Conservation (phyloP, 2,329 filamentous ascomycete species). For the Coniochaeta sp. region DNA sequence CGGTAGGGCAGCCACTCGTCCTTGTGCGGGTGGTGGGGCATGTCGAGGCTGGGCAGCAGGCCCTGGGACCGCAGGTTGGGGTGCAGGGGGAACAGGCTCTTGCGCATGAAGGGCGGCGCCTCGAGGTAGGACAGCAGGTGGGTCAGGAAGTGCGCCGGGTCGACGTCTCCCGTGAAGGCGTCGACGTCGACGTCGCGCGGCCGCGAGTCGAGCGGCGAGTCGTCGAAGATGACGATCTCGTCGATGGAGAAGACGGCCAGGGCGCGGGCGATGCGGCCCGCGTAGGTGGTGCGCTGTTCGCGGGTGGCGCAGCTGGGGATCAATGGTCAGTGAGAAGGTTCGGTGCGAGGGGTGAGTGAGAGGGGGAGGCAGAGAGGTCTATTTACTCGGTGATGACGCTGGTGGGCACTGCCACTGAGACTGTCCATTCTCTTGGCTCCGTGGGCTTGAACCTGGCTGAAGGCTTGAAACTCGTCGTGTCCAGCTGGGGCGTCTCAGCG, state of each 20-base stretch:
- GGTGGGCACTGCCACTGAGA: conserved; percentile 71
- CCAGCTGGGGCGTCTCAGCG: not conserved
- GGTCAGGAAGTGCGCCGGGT: conserved; percentile 72
- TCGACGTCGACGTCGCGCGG: conserved; percentile 40
- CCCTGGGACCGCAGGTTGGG: conserved; percentile 70
- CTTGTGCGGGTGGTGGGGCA: conserved; percentile 73
- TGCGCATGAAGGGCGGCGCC: conserved; percentile 74
- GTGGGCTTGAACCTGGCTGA: conserved; percentile 61
- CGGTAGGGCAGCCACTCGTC: conserved; percentile 75
- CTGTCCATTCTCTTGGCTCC: conserved; percentile 60
- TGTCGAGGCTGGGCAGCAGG: conserved; percentile 68
- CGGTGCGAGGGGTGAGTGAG: too few species aligned
- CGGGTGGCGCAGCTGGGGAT: conserved; percentile 59
- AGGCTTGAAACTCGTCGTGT: conserved; percentile 54
- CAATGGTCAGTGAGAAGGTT: not conserved
- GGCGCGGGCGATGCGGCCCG: conserved; percentile 71
- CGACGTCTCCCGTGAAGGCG: conserved; percentile 60
- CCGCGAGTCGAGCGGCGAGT: conserved; percentile 44
- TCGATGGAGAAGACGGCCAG: conserved; percentile 79
- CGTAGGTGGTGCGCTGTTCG: conserved; percentile 67
- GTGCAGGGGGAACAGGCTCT: conserved; percentile 68
- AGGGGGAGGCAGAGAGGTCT: not conserved
- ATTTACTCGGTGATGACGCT: conserved; percentile 69
- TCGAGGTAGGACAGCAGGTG: conserved; percentile 79
- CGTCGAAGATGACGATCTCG: conserved; percentile 77